Percentiles rank a stretch among this genome's conserved stretches.
phyloP scores from a whole-genome alignment of 371 early-diverging fungal species.

The Rhizopus stolonifer region DNA sequence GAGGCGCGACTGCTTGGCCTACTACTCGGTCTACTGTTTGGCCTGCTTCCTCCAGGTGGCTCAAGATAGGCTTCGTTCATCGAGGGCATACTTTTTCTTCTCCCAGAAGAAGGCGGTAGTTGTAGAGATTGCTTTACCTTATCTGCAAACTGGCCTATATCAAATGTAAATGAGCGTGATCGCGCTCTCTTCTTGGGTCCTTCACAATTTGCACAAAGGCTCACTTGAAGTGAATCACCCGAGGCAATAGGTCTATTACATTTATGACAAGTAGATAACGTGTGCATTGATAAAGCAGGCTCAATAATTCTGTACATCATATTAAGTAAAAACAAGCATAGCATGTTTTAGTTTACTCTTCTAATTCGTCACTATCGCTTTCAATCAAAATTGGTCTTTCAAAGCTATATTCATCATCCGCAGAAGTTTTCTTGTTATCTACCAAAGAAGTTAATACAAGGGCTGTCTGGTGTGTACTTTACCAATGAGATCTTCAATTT shows the following conservation, averaged over 20 bases:
- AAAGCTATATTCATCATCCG: not conserved
- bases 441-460: not conserved
- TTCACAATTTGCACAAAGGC: slow-evolving; percentile 10
- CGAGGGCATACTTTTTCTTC: slow-evolving; percentile 26
- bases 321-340: not conserved
- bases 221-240: not conserved
- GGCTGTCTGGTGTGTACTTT: not conserved
- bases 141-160: slow-evolving; percentile 15
- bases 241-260: slow-evolving; percentile 8
- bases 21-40: slow-evolving; percentile 1
- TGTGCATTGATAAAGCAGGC: slow-evolving; percentile 4
- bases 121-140: slow-evolving; percentile 21
- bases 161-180: slow-evolving; percentile 23
- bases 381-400: slow-evolving; percentile 25
- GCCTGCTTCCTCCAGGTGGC: not conserved
- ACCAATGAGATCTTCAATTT: slow-evolving; percentile 26
- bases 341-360: slow-evolving; percentile 13
- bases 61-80: slow-evolving; percentile 7
- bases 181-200: slow-evolving; percentile 10
- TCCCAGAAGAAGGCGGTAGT: slow-evolving; percentile 5
- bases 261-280: slow-evolving; percentile 8
- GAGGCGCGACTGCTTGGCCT: slow-evolving; percentile 26
- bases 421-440: not conserved
- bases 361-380: slow-evolving; percentile 24
- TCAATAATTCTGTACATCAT: not conserved